phyloP scores from a whole-genome alignment of 345 rosid species.

The Ceriops decandra region DNA sequence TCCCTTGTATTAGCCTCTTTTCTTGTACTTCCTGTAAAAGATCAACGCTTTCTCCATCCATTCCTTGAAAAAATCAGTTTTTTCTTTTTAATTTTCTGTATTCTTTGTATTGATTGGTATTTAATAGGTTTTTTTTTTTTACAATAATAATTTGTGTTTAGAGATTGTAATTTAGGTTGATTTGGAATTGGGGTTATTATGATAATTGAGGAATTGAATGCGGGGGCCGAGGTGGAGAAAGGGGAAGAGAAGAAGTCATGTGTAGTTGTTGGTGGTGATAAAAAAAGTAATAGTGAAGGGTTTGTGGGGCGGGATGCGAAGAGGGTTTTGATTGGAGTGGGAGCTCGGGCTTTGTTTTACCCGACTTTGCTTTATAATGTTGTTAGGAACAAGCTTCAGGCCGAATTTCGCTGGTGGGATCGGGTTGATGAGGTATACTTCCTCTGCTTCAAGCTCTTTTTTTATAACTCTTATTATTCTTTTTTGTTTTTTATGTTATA shows the following conservation, averaged over 20 bases:
- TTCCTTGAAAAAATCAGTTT: background rate
- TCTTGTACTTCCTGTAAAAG: background rate
- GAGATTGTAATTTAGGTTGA: background rate
- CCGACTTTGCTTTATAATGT: conserved; percentile 89
- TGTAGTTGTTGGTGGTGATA: background rate
- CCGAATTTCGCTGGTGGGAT: conserved; percentile 99
- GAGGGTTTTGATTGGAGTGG: conserved; percentile 79
- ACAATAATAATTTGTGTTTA: background rate
- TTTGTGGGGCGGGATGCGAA: conserved; percentile 43
- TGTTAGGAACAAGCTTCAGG: conserved; percentile 81
- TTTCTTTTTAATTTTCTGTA: background rate
- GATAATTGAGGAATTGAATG: conserved; percentile 79
- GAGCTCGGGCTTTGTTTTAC: conserved; percentile 92
- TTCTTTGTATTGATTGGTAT: conserved; percentile 4
- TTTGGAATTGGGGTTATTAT: conserved; percentile 28
- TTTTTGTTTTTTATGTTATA: background rate
- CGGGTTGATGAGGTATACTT: conserved; percentile 68
- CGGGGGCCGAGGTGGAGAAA: conserved; percentile 32
- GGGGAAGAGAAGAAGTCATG: conserved; percentile 27
- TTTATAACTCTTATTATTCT: background rate
- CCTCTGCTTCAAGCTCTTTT: background rate
- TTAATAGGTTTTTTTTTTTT: background rate
- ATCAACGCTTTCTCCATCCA: background rate
- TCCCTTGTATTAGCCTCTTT: background rate
- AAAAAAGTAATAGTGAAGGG: conserved; percentile 9